A percentile compares a stretch with the other conserved stretches of the same genome.
These are phyloP conservation scores for Ulota crispa DNA, from an alignment of 225 moss, liverwort and hornwort species.

Conservation along the genomic window DNA sequence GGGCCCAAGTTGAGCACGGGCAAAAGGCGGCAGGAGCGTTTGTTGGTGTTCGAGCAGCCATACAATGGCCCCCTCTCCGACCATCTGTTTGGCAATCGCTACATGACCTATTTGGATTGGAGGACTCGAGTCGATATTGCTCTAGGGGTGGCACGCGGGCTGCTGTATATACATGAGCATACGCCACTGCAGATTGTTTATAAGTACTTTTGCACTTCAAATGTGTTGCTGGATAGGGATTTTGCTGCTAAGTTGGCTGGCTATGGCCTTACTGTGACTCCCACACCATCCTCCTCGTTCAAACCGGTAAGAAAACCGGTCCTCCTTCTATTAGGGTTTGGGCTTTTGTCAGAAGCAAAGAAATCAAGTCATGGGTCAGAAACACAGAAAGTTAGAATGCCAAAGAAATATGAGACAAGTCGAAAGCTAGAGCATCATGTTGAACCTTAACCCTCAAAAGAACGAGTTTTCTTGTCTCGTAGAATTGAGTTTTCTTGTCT, in stretches of 20 bases:
- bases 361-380: neutral
- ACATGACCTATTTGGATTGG: constrained; percentile 47
- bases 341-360: neutral
- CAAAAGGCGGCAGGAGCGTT: constrained; percentile 33
- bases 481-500: neutral
- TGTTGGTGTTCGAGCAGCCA: constrained; percentile 53
- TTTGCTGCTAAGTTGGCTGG: constrained; percentile 37
- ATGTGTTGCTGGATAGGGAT: constrained; percentile 42
- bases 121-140: constrained; percentile 42
- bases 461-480: neutral
- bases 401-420: neutral
- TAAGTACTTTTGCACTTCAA: constrained; percentile 38
- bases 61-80: constrained; percentile 41
- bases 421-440: neutral
- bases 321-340: constrained; percentile 3
- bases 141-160: constrained; percentile 39
- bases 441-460: neutral
- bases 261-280: constrained; percentile 42
- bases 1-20: constrained; percentile 19
- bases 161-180: constrained; percentile 47
- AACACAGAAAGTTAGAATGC: neutral
- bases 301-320: constrained; percentile 25
- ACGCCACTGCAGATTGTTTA: constrained; percentile 51
- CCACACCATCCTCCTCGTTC: constrained; percentile 21
- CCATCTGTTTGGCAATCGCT: constrained; percentile 37